phyloP scores from a whole-genome alignment of 129 eudicot genomes.

The Cynara cardunculus region DNA sequence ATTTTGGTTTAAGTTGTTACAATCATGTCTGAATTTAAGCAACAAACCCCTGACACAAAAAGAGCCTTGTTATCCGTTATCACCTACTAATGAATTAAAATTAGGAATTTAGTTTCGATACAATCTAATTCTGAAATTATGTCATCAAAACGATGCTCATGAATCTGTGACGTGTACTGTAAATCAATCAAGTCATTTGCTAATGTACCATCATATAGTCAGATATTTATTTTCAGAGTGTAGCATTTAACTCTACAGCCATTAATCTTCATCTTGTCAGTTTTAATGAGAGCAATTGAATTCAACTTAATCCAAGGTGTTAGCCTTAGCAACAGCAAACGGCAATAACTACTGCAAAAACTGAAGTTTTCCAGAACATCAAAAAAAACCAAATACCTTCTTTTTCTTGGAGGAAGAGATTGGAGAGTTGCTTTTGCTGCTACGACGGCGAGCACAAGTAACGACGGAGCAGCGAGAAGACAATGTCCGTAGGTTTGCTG shows the following conservation, averaged over 20 bases:
- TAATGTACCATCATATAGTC: neutral
- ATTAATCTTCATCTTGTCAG: neutral
- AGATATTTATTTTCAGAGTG: slow-evolving; percentile 3
- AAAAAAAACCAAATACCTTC: slow-evolving; percentile 25
- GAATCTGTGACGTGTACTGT: neutral
- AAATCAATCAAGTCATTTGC: neutral
- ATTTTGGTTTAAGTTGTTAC: neutral
- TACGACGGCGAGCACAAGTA: slow-evolving; percentile 59
- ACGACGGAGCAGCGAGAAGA: slow-evolving; percentile 39
- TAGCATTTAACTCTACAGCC: neutral
- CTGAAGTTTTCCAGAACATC: neutral
- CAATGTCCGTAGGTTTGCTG: neutral
- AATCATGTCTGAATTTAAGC: neutral
- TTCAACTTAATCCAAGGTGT: slow-evolving; percentile 10
- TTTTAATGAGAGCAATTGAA: neutral
- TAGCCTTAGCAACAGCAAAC: neutral
- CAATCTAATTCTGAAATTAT: neutral
- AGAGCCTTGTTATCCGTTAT: neutral
- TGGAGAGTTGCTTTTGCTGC: slow-evolving; percentile 20
- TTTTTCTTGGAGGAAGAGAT: slow-evolving; percentile 41
- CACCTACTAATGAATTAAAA: neutral
- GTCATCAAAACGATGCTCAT: neutral
- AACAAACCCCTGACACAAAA: neutral
- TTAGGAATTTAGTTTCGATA: neutral
- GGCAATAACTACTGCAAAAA: neutral